Evolutionary conservation across 768 basidiomycete species (phyloP).

Genomic region (Tylopilus balloui): DNA sequence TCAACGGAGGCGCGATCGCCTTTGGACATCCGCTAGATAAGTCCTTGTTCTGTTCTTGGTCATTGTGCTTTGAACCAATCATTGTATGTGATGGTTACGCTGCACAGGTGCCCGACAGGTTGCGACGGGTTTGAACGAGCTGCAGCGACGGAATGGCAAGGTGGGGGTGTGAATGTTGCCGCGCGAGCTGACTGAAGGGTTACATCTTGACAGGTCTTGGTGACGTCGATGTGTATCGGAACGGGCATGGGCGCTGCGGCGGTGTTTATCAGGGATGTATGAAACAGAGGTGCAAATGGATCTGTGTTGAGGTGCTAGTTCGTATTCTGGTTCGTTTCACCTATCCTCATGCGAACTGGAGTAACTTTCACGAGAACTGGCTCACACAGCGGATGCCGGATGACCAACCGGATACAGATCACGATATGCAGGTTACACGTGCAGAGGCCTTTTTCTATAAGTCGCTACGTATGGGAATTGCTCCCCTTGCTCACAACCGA

Average conservation of each 20-base stretch:
- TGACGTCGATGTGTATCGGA: conserved; percentile 88
- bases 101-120: conserved; percentile 84
- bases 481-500: too few species aligned
- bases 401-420: too few species aligned
- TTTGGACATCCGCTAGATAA: conserved; percentile 79
- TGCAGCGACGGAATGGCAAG: conserved; percentile 65
- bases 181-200: neutral
- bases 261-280: conserved; percentile 57
- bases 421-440: too few species aligned
- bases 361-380: too few species aligned
- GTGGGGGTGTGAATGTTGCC: conserved; percentile 29
- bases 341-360: too few species aligned
- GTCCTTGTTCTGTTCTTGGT: conserved; percentile 26
- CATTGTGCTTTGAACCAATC: conserved; percentile 5
- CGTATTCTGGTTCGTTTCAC: too few species aligned
- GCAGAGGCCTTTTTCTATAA: too few species aligned
- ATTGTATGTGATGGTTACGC: conserved; percentile 38
- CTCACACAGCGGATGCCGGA: too few species aligned
- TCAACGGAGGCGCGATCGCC: conserved; percentile 89
- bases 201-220: conserved; percentile 50
- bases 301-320: too few species aligned
- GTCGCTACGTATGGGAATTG: too few species aligned
- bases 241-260: conserved; percentile 91
- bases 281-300: neutral
- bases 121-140: conserved; percentile 75